Conservation (phyloP, 331 rosid genomes). For the Malus hybrid region DNA sequence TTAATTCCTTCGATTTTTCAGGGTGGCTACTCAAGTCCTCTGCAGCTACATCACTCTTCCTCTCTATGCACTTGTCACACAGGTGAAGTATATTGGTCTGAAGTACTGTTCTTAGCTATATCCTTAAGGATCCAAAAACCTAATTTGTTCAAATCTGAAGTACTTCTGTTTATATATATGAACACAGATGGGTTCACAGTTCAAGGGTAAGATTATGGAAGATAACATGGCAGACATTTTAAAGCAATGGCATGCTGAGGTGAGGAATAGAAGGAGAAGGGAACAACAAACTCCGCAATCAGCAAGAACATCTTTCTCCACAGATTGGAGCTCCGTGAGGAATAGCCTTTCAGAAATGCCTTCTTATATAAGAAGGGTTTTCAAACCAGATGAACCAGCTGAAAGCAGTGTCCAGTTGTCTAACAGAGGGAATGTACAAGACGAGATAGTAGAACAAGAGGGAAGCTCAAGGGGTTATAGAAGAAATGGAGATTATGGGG, state of each 20-base stretch:
- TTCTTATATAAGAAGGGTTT: conserved; percentile 1
- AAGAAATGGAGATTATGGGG: background rate
- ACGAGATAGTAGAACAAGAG: background rate
- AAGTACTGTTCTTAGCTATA: background rate
- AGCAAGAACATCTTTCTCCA: conserved; percentile 12
- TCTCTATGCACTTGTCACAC: conserved; percentile 39
- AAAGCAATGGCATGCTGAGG: conserved; percentile 33
- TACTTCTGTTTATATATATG: background rate
- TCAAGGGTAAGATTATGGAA: conserved; percentile 27
- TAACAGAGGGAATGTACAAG: conserved; percentile 9
- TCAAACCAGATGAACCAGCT: background rate
- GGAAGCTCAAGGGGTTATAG: conserved; percentile 1
- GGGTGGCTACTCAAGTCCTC: conserved; percentile 24
- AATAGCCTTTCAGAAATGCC: background rate
- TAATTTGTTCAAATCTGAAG: background rate
- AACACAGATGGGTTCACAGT: conserved; percentile 41
- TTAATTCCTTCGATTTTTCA: background rate
- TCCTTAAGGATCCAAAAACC: background rate
- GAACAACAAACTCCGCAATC: conserved; percentile 10
- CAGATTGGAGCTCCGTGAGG: conserved; percentile 27
- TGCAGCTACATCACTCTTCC: conserved; percentile 32
- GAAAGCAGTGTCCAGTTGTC: background rate
- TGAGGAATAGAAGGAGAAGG: conserved; percentile 29
- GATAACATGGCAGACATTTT: conserved; percentile 27
- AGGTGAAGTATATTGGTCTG: conserved; percentile 13